These are phyloP conservation scores for Blastobotrys capitulatus DNA, from an alignment of 1,139 yeast genomes.

Conservation along the genomic window DNA sequence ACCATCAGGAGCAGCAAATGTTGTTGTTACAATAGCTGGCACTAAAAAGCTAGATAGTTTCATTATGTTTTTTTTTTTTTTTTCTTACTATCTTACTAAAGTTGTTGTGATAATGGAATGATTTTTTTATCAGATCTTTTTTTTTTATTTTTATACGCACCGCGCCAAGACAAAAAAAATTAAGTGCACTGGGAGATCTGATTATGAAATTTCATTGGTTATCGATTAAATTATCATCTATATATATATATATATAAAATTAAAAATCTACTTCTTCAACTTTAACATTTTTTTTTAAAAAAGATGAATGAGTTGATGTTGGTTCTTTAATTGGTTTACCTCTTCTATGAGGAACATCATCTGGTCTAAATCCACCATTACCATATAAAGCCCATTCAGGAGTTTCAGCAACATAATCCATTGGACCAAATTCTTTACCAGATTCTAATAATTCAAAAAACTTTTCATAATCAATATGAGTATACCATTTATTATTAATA, in stretches of 20 bases:
- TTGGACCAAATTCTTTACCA: conserved; percentile 54
- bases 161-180: background rate
- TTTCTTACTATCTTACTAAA: background rate
- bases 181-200: background rate
- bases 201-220: background rate
- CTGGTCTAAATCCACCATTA: conserved; percentile 89
- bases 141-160: background rate
- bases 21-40: background rate
- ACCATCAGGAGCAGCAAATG: background rate
- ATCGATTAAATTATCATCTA: background rate
- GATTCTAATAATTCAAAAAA: conserved; percentile 67
- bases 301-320: background rate
- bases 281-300: background rate
- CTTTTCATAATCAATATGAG: conserved; percentile 78
- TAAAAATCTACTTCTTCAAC: too few species aligned
- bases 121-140: background rate
- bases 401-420: conserved; percentile 76
- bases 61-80: background rate
- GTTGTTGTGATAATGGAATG: background rate
- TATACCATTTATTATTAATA: conserved; percentile 72
- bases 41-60: background rate
- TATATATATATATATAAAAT: too few species aligned
- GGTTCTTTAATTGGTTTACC: conserved; percentile 12
- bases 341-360: conserved; percentile 41
- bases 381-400: conserved; percentile 94